phyloP scores from a whole-genome alignment of 2,329 filamentous ascomycete genomes.

The Thielaviopsis ethacetica region DNA sequence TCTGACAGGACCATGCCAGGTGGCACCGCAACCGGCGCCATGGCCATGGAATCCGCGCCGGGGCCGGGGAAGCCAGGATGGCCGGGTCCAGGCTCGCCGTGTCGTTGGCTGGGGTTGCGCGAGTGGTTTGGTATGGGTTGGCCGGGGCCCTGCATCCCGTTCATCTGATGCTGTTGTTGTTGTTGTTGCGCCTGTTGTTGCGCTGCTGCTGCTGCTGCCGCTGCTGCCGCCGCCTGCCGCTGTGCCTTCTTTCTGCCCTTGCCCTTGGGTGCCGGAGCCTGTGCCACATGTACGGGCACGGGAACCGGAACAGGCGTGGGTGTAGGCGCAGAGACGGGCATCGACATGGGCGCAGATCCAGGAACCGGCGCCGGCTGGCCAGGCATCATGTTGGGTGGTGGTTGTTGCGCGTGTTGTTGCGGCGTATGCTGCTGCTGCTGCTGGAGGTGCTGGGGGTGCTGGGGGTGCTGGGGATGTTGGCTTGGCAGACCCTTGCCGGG shows the following conservation, averaged over 20 bases:
- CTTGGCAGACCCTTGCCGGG: conserved; percentile 10
- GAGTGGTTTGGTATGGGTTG: conserved; percentile 24
- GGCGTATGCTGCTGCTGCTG: conserved; percentile 21
- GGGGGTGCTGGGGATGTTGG: conserved; percentile 20
- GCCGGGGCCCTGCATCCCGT: conserved; percentile 1
- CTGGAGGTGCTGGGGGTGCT: conserved; percentile 26
- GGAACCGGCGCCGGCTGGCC: conserved; percentile 13
- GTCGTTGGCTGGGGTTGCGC: background rate
- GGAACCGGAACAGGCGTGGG: background rate
- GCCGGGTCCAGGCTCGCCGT: background rate
- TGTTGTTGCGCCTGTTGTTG: conserved; percentile 12
- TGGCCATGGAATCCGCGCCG: background rate
- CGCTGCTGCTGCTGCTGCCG: conserved; percentile 14
- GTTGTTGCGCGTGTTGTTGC: conserved; percentile 18
- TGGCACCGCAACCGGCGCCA: conserved; percentile 19
- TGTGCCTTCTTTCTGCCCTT: conserved; percentile 14
- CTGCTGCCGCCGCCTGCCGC: conserved; percentile 15
- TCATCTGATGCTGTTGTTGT: conserved; percentile 9
- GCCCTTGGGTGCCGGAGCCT: conserved; percentile 16
- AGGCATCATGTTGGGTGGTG: conserved; percentile 24
- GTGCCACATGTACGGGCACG: background rate
- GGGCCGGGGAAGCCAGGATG: background rate
- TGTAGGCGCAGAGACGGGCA: background rate
- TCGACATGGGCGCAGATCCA: background rate
- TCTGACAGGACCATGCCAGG: conserved; percentile 15